Base-by-base conservation (phyloP, 208 protist species). In the Histomonas meleagridis region DNA sequence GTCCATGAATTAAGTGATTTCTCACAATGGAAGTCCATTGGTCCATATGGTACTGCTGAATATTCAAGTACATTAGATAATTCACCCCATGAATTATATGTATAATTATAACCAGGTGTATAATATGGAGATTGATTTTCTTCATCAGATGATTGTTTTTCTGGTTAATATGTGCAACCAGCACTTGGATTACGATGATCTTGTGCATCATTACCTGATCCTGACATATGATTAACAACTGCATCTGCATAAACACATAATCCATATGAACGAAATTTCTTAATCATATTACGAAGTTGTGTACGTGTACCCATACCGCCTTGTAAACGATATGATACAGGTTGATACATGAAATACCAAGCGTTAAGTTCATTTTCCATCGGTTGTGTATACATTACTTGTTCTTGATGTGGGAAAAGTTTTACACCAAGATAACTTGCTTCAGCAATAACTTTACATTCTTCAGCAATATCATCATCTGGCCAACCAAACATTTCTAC, bases 331-430 rank as follows among this genome's bases (percentile, higher is more conserved):
- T 96, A 96, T 1, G 90, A 92, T n/a, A 91, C 94, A 40, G 94
- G 94, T 91, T 95, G 94, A 90, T 95, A 95, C 81, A 94, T 95
- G 35, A 95, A 95, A 90, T 95, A 95, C 94, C 94, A 95, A 40
- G 95, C 94, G 49, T 95, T 96, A 7, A 96, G 38, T 16, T 90
- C n/a, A 26, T 81, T 49, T 35, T 95, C 92, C 14, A 93, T 91
- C 10, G 92, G 94, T 32, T 95, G 72, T 32, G 38, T 38, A 26
- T 51, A 86, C 93, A 96, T 95, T 18, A 95, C 38, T n/a, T 94
- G 79, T 62, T 96, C 95, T 48, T 94, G 91, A 18, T 90, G 49
- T 48, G 95, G 95, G 76, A 94, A 95, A 0, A 95, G 46, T 90
- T 95, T 95, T 14, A 95, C 94, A 46, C 94, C 95, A 5, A 95